Evolutionary conservation across 2,329 filamentous ascomycete genomes (phyloP).

Genomic region (Stagonosporopsis tanaceti): DNA sequence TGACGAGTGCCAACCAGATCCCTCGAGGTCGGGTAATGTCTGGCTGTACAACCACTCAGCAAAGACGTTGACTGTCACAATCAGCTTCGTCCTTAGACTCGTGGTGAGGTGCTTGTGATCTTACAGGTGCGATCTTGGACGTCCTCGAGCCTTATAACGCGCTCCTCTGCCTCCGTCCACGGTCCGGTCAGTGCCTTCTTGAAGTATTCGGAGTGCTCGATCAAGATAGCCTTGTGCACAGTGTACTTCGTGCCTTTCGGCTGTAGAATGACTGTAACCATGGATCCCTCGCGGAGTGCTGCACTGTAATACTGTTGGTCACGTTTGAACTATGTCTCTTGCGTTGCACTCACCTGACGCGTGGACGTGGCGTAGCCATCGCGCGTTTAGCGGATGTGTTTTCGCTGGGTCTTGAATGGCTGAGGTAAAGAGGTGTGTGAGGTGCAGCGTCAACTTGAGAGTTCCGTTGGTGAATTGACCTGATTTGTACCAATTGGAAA

Average conservation of each 20-base stretch:
- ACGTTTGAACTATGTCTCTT: not conserved
- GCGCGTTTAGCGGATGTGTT: too few species aligned
- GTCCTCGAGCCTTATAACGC: not conserved
- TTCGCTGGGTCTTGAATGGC: too few species aligned
- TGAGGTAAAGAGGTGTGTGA: too few species aligned
- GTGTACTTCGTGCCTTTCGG: not conserved
- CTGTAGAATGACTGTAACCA: not conserved
- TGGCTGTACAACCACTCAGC: not conserved
- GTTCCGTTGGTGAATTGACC: too few species aligned
- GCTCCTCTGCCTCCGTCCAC: constrained; percentile 1
- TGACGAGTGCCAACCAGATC: too few species aligned
- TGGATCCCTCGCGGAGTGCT: not conserved
- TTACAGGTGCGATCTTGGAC: not conserved
- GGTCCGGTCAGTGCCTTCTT: not conserved
- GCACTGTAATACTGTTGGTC: not conserved
- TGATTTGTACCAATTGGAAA: too few species aligned
- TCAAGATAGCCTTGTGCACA: not conserved
- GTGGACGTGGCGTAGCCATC: too few species aligned
- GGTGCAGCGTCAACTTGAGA: too few species aligned
- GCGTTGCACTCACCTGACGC: too few species aligned
- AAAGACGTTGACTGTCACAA: not conserved
- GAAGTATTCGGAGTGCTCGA: not conserved
- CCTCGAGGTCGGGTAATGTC: not conserved
- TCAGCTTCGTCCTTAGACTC: not conserved
- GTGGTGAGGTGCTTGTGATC: not conserved